These are phyloP conservation scores for Chenopodium berlandieri DNA, from an alignment of 148 eudicot genomes.

Conservation along the genomic window DNA sequence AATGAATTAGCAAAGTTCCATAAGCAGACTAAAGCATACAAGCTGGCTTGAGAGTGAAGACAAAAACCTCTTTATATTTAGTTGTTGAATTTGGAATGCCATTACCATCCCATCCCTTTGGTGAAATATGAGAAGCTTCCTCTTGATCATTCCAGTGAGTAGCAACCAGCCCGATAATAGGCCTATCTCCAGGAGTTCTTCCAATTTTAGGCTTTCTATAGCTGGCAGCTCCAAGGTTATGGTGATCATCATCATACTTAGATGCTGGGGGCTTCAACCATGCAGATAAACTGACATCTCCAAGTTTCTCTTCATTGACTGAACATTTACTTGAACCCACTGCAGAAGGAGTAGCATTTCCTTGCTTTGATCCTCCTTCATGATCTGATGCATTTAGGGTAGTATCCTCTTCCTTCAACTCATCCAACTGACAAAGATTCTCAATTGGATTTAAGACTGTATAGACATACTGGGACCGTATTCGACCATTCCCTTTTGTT, in stretches of 20 bases:
- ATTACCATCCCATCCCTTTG: slow-evolving; percentile 84
- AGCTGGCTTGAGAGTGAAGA: slow-evolving; percentile 2
- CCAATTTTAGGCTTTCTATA: slow-evolving; percentile 35
- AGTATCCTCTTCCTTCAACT: slow-evolving; percentile 33
- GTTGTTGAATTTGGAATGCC: slow-evolving; percentile 95
- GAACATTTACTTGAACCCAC: slow-evolving; percentile 21
- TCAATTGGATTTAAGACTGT: slow-evolving; percentile 52
- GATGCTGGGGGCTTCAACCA: slow-evolving; percentile 51
- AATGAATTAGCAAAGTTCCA: slow-evolving; percentile 3
- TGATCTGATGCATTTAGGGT: slow-evolving; percentile 15
- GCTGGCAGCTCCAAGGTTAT: slow-evolving; percentile 17
- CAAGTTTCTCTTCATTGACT: slow-evolving; percentile 36
- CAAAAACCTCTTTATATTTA: slow-evolving; percentile 88
- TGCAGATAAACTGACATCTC: slow-evolving; percentile 55
- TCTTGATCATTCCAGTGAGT: slow-evolving; percentile 71
- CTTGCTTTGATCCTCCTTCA: slow-evolving; percentile 26
- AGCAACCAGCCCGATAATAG: slow-evolving; percentile 77
- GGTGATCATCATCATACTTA: slow-evolving; percentile 26
- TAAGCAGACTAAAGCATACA: background rate
- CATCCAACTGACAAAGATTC: slow-evolving; percentile 34
- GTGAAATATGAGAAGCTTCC: slow-evolving; percentile 45
- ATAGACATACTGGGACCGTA: slow-evolving; percentile 82
- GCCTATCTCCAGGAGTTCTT: slow-evolving; percentile 59
- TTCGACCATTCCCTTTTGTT: slow-evolving; percentile 47
- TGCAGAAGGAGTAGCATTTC: slow-evolving; percentile 28